Evolutionary conservation across 495 filamentous ascomycete genomes (phyloP), one percentile per base, ranked within the genome.

Genomic region (Aspergillus wentii): DNA sequence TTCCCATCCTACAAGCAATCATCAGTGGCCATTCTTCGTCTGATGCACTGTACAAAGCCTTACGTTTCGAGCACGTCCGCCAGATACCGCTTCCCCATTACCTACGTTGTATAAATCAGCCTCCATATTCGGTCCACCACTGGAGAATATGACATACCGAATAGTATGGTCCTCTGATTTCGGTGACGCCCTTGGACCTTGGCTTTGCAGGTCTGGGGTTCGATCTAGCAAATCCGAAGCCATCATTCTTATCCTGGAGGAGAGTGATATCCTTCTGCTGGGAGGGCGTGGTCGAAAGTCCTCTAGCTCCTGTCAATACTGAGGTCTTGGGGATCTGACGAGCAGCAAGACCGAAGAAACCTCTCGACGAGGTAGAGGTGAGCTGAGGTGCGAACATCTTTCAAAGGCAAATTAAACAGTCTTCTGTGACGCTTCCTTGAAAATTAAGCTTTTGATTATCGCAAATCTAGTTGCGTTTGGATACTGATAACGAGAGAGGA

Each of bases 151-250:
- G 13, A 40, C 59, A 36, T 57, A 69, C 71, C 0, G 63, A 67
- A 41, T 78, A 78, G 52, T 77, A 78, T 2, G 72, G 74, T 1
- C 75, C 75, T 17, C 75, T 57, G 38, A 78, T 78, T 44, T 78
- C 73, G 2, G 75, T 78, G 10, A 76, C 71, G 2, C 61, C 70
- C 30, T 59, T 71, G 5, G 39, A 54, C 14, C 76, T 57, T 4
- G 73, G 76, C 44, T 79, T 79, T 1, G 54, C 49, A 3, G 71
- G 63, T 21, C 60, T 45, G 1, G 68, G 62, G 40, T 80, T 78
- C 6, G 73, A 74, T 8, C 74, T 62, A 19, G 59, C 62, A 48
- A 80, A 78, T 5, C 68, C 71, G 46, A 78, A 75, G 8, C 71
- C 72, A 55, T 64, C 54, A 11, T 65, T 47, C 23, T 65, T 66